phyloP scores from a whole-genome alignment of 2,329 filamentous ascomycete species.

The Hymenoscyphus infarciens region DNA sequence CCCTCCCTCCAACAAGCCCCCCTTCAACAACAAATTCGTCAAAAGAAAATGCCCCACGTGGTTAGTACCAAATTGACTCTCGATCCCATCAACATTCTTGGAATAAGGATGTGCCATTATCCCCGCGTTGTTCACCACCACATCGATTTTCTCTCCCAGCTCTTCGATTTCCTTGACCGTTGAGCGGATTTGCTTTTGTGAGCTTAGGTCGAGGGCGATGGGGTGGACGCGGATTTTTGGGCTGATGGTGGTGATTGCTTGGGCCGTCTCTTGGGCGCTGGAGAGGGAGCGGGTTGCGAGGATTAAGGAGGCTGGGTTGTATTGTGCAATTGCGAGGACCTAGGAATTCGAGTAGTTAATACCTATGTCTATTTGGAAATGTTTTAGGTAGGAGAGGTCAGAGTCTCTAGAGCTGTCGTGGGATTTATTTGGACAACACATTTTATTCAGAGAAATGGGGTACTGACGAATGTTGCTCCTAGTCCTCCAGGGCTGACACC shows the following conservation, averaged over 20 bases:
- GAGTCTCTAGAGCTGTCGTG: no score
- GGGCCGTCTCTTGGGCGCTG: conserved; percentile 18
- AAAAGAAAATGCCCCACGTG: conserved; percentile 17
- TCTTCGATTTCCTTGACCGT: conserved; percentile 40
- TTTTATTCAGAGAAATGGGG: no score
- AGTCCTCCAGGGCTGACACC: no score
- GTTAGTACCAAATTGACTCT: conserved; percentile 19
- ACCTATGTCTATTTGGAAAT: no score
- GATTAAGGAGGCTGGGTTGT: conserved; percentile 17
- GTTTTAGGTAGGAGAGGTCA: no score
- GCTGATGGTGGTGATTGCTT: conserved; percentile 9
- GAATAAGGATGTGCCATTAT: conserved; percentile 9
- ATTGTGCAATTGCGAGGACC: no score
- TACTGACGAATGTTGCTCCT: no score
- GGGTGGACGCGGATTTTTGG: no score
- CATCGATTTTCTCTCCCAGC: conserved; percentile 36
- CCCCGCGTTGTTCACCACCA: conserved; percentile 34
- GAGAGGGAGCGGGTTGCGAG: conserved; percentile 22
- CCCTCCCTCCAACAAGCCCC: conserved; percentile 4
- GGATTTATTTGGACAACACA: no score
- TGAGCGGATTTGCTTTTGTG: conserved; percentile 34
- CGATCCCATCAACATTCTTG: conserved; percentile 13
- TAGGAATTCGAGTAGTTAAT: no score
- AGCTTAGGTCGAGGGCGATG: no score
- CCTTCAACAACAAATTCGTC: conserved; percentile 15